Conservation (phyloP, 2,329 filamentous ascomycete genomes). For the Trichophyton schoenleinii region DNA sequence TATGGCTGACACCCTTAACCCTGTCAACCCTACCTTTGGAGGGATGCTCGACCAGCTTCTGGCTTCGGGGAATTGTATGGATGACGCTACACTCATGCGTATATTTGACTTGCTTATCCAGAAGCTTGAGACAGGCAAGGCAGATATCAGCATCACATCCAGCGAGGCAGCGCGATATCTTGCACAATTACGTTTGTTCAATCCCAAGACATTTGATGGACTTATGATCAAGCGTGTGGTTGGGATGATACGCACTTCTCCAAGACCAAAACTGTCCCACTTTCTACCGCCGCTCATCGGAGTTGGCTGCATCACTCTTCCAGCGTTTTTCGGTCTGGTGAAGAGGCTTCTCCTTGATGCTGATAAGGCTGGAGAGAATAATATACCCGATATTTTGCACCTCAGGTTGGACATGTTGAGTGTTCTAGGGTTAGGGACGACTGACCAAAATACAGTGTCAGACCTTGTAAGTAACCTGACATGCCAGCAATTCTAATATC, state of each 20-base stretch:
- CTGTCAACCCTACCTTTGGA: slow-evolving; percentile 29
- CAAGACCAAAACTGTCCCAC: slow-evolving; percentile 22
- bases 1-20: slow-evolving; percentile 30
- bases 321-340: slow-evolving; percentile 27
- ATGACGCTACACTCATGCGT: slow-evolving; percentile 32
- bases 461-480: slow-evolving; percentile 21
- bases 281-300: slow-evolving; percentile 32
- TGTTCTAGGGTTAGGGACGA: neutral
- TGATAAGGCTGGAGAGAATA: slow-evolving; percentile 7
- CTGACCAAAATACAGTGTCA: neutral
- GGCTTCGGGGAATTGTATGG: slow-evolving; percentile 34
- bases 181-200: slow-evolving; percentile 32
- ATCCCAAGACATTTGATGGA: slow-evolving; percentile 32
- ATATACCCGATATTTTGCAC: slow-evolving; percentile 1
- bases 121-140: slow-evolving; percentile 22
- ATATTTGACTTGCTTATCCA: slow-evolving; percentile 32
- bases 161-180: slow-evolving; percentile 32
- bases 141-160: slow-evolving; percentile 20
- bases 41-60: slow-evolving; percentile 37
- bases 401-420: slow-evolving; percentile 7
- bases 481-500: neutral
- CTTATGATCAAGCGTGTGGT: slow-evolving; percentile 34
- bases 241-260: slow-evolving; percentile 24
- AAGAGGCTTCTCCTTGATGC: slow-evolving; percentile 23
- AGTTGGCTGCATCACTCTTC: slow-evolving; percentile 34